Conservation (phyloP, 2,329 filamentous ascomycete species). For the Tolypocladium paradoxum region DNA sequence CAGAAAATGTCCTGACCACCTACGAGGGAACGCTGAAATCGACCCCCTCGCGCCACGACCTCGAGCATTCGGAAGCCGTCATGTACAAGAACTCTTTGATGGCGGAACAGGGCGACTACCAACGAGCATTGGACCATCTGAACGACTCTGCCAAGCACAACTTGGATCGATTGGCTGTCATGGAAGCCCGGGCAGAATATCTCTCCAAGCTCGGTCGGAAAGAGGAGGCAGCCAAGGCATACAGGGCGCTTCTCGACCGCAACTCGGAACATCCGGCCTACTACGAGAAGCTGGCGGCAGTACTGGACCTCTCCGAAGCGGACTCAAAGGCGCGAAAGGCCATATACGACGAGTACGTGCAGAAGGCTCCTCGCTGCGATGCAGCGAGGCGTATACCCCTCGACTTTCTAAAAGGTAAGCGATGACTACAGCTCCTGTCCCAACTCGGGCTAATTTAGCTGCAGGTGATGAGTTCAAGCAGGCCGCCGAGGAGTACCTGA, state of each 20-base stretch:
- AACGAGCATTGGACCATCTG: constrained; percentile 78
- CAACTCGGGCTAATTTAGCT: constrained; percentile 9
- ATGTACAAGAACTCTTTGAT: constrained; percentile 96
- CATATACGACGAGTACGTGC: constrained; percentile 66
- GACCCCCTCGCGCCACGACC: constrained; percentile 63
- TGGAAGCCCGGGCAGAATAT: constrained; percentile 82
- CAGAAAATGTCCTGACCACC: constrained; percentile 81
- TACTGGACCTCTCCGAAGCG: constrained; percentile 47
- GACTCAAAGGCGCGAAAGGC: constrained; percentile 57
- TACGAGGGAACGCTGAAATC: constrained; percentile 90
- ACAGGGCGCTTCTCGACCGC: constrained; percentile 68
- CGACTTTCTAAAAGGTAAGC: constrained; percentile 68
- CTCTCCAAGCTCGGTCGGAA: constrained; percentile 65
- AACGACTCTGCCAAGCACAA: constrained; percentile 66
- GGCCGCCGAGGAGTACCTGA: constrained; percentile 69
- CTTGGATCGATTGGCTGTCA: constrained; percentile 71
- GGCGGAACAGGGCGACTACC: constrained; percentile 72
- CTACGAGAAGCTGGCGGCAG: constrained; percentile 66
- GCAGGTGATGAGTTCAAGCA: constrained; percentile 67
- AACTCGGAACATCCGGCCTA: constrained; percentile 84
- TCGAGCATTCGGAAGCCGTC: constrained; percentile 87
- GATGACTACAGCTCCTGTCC: not conserved
- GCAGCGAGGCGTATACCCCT: constrained; percentile 77
- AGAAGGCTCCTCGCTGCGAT: constrained; percentile 74
- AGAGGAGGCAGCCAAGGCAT: constrained; percentile 72